Conservation (phyloP, 2,329 filamentous ascomycete genomes). For the Trichoderma polysporum region DNA sequence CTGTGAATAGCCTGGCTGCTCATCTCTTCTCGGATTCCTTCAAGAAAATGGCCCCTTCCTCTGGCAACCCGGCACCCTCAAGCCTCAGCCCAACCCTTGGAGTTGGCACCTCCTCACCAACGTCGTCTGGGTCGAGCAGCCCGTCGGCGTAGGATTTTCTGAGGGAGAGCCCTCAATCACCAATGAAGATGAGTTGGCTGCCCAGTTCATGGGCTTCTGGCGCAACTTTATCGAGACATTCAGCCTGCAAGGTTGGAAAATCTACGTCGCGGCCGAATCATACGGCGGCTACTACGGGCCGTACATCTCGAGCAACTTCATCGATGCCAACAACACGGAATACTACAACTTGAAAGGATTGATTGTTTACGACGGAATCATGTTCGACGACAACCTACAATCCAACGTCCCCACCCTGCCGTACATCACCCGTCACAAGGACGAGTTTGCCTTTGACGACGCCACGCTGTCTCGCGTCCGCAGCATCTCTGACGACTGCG, state of each 20-base stretch:
- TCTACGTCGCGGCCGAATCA: slow-evolving; percentile 71
- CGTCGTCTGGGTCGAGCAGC: slow-evolving; percentile 73
- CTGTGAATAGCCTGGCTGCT: slow-evolving; percentile 47
- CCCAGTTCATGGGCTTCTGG: slow-evolving; percentile 76
- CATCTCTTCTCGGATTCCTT: slow-evolving; percentile 65
- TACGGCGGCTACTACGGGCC: slow-evolving; percentile 69
- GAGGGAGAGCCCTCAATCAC: slow-evolving; percentile 63
- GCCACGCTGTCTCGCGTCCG: slow-evolving; percentile 54
- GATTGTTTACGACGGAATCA: slow-evolving; percentile 70
- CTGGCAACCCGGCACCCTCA: slow-evolving; percentile 69
- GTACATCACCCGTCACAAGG: slow-evolving; percentile 60
- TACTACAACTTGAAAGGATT: slow-evolving; percentile 69
- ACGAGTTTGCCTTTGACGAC: slow-evolving; percentile 64
- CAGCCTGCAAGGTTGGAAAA: slow-evolving; percentile 62
- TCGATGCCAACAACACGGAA: slow-evolving; percentile 62
- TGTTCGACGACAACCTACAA: slow-evolving; percentile 51
- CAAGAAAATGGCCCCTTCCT: slow-evolving; percentile 75
- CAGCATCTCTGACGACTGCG: slow-evolving; percentile 55
- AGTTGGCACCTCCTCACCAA: slow-evolving; percentile 54
- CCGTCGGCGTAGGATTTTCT: slow-evolving; percentile 66
- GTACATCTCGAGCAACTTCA: slow-evolving; percentile 71
- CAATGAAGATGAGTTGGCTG: slow-evolving; percentile 65
- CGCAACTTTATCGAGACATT: slow-evolving; percentile 75
- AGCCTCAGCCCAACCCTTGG: slow-evolving; percentile 65
- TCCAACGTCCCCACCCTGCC: slow-evolving; percentile 51